Evolutionary conservation across 495 filamentous ascomycete species (phyloP).

Genomic region (Lasiosphaeria hispida): DNA sequence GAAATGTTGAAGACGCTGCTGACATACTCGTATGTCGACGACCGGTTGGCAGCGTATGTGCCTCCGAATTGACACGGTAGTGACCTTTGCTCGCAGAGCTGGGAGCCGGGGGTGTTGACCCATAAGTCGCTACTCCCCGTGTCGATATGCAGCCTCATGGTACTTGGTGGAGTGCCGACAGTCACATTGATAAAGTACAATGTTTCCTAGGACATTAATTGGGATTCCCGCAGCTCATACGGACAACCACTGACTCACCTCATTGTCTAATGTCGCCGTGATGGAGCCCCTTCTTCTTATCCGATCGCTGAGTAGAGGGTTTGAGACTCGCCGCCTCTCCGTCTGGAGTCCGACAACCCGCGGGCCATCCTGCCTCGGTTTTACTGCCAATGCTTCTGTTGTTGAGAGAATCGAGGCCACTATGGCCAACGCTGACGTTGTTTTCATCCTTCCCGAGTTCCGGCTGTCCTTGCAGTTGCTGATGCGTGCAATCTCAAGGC

Average conservation of each 20-base stretch:
- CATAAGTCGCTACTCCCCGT: constrained; percentile 90
- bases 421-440: constrained; percentile 15
- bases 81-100: constrained; percentile 48
- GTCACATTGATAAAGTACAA: constrained; percentile 72
- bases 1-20: constrained; percentile 82
- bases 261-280: constrained; percentile 47
- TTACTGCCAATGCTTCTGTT: constrained; percentile 19
- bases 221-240: not conserved
- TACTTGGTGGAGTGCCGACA: constrained; percentile 67
- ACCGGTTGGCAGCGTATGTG: constrained; percentile 69
- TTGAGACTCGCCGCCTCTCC: constrained; percentile 37
- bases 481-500: not conserved
- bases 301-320: constrained; percentile 43
- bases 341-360: constrained; percentile 50
- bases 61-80: constrained; percentile 58
- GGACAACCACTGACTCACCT: constrained; percentile 31
- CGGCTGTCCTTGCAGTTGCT: not conserved
- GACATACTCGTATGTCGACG: constrained; percentile 77
- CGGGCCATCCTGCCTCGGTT: constrained; percentile 23
- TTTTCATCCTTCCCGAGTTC: not conserved
- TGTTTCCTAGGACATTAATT: constrained; percentile 41
- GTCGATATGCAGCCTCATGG: constrained; percentile 67
- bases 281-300: constrained; percentile 44
- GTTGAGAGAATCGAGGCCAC: constrained; percentile 21
- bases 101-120: constrained; percentile 68